phyloP scores from a whole-genome alignment of 257 asterid genomes.

The Solanum appendiculatum region DNA sequence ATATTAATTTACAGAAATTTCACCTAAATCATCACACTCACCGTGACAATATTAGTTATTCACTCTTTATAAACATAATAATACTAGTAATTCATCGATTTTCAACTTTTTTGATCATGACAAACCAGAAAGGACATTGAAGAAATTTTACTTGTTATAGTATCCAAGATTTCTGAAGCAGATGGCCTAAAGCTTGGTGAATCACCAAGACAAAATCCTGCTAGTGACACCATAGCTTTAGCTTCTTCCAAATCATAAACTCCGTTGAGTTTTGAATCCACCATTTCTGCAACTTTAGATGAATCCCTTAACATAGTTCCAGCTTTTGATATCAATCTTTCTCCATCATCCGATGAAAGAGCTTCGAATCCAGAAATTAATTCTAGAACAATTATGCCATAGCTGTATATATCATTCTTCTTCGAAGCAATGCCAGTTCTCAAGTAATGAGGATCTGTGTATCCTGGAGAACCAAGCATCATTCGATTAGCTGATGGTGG shows the following conservation, averaged over 20 bases:
- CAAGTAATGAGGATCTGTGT: constrained; percentile 63
- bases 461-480: constrained; percentile 70
- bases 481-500: constrained; percentile 11
- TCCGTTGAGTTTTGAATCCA: constrained; percentile 45
- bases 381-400: constrained; percentile 52
- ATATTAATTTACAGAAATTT: neutral
- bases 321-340: constrained; percentile 31
- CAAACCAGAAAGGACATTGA: neutral
- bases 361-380: constrained; percentile 65
- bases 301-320: constrained; percentile 25
- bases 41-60: neutral
- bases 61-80: neutral
- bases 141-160: constrained; percentile 21
- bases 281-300: constrained; percentile 33
- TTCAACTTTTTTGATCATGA: neutral
- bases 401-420: constrained; percentile 60
- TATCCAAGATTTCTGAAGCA: constrained; percentile 28
- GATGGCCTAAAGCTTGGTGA: constrained; percentile 47
- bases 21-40: neutral
- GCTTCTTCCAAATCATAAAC: constrained; percentile 39
- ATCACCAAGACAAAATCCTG: constrained; percentile 44
- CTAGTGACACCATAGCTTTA: constrained; percentile 32
- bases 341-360: constrained; percentile 23
- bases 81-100: neutral
- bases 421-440: constrained; percentile 61